Percentiles rank a stretch among this genome's conserved stretches.
phyloP scores from a whole-genome alignment of 345 rosid species.

The Ailanthus altissimus region DNA sequence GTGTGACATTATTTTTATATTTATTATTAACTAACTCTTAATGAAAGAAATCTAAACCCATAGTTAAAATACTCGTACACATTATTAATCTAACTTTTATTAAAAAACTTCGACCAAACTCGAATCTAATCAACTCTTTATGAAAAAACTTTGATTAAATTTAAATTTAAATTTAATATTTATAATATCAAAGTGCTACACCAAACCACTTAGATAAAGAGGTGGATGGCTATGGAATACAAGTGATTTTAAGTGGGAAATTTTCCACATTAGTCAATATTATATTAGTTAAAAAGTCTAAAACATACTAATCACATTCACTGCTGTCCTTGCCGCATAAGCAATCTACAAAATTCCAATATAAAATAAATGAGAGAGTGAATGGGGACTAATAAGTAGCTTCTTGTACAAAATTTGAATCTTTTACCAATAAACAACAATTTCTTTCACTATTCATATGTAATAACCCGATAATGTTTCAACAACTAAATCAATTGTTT shows the following conservation, averaged over 20 bases:
- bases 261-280: background rate
- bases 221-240: too few relatives aligned
- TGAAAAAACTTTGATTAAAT: too few relatives aligned
- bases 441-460: background rate
- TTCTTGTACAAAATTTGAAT: background rate
- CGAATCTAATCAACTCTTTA: too few relatives aligned
- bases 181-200: too few relatives aligned
- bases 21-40: too few relatives aligned
- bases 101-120: too few relatives aligned
- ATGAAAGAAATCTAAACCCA: too few relatives aligned
- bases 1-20: too few relatives aligned
- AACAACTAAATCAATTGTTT: slow-evolving; percentile 14
- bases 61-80: too few relatives aligned
- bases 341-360: slow-evolving; percentile 16
- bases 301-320: background rate
- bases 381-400: background rate
- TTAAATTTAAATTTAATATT: too few relatives aligned
- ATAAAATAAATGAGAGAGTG: background rate
- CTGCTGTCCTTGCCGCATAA: slow-evolving; percentile 10
- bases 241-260: background rate
- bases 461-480: slow-evolving; percentile 4
- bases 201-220: too few relatives aligned
- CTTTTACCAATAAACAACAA: background rate
- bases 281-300: background rate
- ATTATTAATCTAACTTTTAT: too few relatives aligned